Conservation (phyloP, 2,329 filamentous ascomycete species). For the Diplodia seriata region DNA sequence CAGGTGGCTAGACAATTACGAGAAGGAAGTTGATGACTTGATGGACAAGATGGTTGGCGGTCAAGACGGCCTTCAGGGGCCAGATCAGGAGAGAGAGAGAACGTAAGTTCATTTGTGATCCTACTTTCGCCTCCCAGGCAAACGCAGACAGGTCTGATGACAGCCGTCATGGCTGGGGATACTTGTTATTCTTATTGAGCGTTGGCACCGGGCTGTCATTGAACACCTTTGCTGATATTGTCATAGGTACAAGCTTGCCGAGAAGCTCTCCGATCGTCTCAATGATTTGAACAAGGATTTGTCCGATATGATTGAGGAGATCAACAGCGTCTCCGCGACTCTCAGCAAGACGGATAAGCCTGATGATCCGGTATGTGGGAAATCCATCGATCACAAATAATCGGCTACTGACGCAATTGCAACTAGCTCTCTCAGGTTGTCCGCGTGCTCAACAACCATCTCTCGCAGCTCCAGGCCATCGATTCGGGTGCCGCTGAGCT, state of each 20-base stretch:
- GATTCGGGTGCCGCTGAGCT: constrained; percentile 82
- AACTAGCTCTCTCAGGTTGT: constrained; percentile 89
- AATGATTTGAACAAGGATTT: constrained; percentile 94
- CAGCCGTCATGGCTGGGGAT: neutral
- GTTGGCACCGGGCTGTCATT: neutral
- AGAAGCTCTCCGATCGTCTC: constrained; percentile 87
- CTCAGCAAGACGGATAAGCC: constrained; percentile 88
- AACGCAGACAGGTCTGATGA: neutral
- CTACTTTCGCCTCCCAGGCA: neutral
- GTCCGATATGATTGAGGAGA: constrained; percentile 96
- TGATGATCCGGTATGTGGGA: constrained; percentile 43
- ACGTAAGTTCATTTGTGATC: constrained; percentile 63
- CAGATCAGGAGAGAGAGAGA: constrained; percentile 92
- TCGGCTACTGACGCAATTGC: neutral
- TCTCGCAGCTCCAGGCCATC: constrained; percentile 91
- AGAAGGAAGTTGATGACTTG: constrained; percentile 88
- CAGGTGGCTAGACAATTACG: constrained; percentile 87
- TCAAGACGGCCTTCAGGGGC: constrained; percentile 79
- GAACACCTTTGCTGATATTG: constrained; percentile 38
- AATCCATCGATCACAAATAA: neutral
- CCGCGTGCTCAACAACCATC: constrained; percentile 89
- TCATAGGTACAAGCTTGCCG: constrained; percentile 80
- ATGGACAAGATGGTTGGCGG: constrained; percentile 68
- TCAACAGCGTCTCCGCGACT: constrained; percentile 89
- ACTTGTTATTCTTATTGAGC: neutral